phyloP scores from a whole-genome alignment of 2,329 filamentous ascomycete species.

The Fusarium subtropicale region DNA sequence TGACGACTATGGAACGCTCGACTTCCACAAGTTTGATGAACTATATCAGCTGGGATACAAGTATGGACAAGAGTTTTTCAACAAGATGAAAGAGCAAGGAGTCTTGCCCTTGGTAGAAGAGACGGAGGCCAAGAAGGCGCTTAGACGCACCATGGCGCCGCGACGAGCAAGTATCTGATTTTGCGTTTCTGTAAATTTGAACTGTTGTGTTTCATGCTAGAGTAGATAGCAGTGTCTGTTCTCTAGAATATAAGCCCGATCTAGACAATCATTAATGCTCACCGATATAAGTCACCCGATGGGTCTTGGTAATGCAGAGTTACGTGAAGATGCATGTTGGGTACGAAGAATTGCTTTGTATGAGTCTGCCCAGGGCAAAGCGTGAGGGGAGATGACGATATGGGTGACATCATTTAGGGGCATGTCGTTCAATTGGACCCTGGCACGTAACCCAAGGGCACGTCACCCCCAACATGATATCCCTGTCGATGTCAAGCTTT shows the following conservation, averaged over 20 bases:
- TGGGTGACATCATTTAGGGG: slow-evolving; percentile 43
- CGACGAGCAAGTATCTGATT: slow-evolving; percentile 78
- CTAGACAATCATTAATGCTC: slow-evolving; percentile 1
- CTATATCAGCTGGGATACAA: slow-evolving; percentile 90
- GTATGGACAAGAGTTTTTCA: slow-evolving; percentile 85
- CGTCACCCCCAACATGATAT: slow-evolving; percentile 18
- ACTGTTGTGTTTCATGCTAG: background rate
- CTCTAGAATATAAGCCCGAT: slow-evolving; percentile 5
- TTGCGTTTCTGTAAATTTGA: background rate
- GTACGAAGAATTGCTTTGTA: slow-evolving; percentile 17
- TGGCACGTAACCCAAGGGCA: slow-evolving; percentile 18
- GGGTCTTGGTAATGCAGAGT: slow-evolving; percentile 11
- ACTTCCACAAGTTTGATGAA: slow-evolving; percentile 98
- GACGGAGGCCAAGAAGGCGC: slow-evolving; percentile 79
- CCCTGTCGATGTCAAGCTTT: slow-evolving; percentile 26
- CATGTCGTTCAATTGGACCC: slow-evolving; percentile 6
- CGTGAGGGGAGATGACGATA: slow-evolving; percentile 31
- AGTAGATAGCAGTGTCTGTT: slow-evolving; percentile 13
- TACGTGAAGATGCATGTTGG: slow-evolving; percentile 21
- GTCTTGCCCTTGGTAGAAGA: slow-evolving; percentile 76
- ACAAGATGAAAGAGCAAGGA: slow-evolving; percentile 80
- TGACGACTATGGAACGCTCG: slow-evolving; percentile 91
- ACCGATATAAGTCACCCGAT: slow-evolving; percentile 3
- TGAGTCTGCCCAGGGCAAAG: background rate
- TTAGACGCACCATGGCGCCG: slow-evolving; percentile 83